Evolutionary conservation across 768 basidiomycete species (phyloP), one percentile per base, ranked within the genome.

Genomic region (Russula ochroleuca): DNA sequence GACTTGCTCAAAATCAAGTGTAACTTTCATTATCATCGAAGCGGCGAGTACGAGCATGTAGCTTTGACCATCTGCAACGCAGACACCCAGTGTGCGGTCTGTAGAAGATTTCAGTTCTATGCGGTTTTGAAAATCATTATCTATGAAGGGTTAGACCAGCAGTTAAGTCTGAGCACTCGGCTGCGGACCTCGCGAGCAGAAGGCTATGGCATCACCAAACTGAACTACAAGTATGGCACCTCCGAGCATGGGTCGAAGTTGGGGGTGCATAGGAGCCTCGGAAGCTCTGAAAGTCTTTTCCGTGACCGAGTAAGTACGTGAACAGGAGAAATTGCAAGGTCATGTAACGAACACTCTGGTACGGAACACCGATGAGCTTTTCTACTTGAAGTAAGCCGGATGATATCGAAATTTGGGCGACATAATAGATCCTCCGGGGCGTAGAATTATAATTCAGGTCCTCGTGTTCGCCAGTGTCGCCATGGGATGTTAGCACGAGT

Each of bases 171-270:
- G 51, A 35, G 41, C 40, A 45, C 37, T 57, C 43, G 21, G 9
- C 50, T 7, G 53, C 71, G 15, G 60, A 89, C 90, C 82, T 75
- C 82, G 79, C 54, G 88, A 81, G 72, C 85, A 87, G 13, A 92
- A 77, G 5, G 86, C 85, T 21, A 90, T 83, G 1, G 88, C 84
- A 72, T 92, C 89, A 33, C 88, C 88, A 66, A 90, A 92, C 68
- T 90, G 83, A 8, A 89, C 79, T 38, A 81, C 78, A 43, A 85
- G 73, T 10, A 89, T 69, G 23, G 80, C 76, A 21, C 87, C 88
- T n/a, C 78, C 78, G n/a, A 78, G 75, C 25, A 88, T 73, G 19
- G 85, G 76, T 58, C 83, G 82, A 58, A 92, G 78, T 50, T 85
- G 80, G 41, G 90, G 87, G 70, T 89, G 88, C 64, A 85, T 83